A percentile compares a stretch with the other conserved stretches of the same genome.
Conservation (phyloP, 73 alveolate species). For the Tetrahymena elliotti region DNA sequence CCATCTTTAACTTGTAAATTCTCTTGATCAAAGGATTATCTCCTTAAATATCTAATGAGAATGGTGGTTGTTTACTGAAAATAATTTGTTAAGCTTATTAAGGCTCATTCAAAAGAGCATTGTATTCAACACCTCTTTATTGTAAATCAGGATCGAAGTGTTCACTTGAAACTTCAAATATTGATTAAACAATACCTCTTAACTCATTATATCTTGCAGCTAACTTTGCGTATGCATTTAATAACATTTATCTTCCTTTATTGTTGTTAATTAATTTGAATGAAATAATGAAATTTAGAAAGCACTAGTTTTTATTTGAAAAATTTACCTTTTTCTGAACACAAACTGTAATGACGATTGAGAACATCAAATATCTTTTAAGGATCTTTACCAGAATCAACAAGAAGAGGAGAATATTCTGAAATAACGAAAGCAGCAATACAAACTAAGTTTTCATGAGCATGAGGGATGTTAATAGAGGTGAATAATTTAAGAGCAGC, state of each 20-base stretch:
- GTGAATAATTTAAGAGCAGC: slow-evolving; percentile 81
- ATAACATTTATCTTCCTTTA: slow-evolving; percentile 71
- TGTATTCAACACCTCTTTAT: slow-evolving; percentile 94
- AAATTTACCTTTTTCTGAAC: slow-evolving; percentile 40
- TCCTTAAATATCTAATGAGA: slow-evolving; percentile 55
- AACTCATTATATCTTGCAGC: slow-evolving; percentile 60
- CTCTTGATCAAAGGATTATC: slow-evolving; percentile 56
- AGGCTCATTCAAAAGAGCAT: slow-evolving; percentile 60
- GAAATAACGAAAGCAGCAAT: slow-evolving; percentile 86
- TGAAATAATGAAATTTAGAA: too few species aligned
- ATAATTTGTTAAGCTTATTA: slow-evolving; percentile 66
- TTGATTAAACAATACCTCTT: slow-evolving; percentile 61
- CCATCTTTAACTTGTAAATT: slow-evolving; percentile 19
- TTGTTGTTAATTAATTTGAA: too few species aligned
- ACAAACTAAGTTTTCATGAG: slow-evolving; percentile 89
- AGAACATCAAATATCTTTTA: slow-evolving; percentile 64
- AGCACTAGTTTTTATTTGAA: too few species aligned
- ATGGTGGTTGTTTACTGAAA: slow-evolving; percentile 85
- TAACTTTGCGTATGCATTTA: slow-evolving; percentile 86
- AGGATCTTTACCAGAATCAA: slow-evolving; percentile 54
- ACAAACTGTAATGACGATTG: slow-evolving; percentile 65
- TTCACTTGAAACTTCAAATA: slow-evolving; percentile 79
- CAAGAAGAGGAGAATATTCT: slow-evolving; percentile 80
- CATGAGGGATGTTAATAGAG: slow-evolving; percentile 68
- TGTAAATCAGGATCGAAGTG: slow-evolving; percentile 96